Base-by-base conservation (phyloP, 345 rosid genomes). In the Hibiscus trionum region DNA sequence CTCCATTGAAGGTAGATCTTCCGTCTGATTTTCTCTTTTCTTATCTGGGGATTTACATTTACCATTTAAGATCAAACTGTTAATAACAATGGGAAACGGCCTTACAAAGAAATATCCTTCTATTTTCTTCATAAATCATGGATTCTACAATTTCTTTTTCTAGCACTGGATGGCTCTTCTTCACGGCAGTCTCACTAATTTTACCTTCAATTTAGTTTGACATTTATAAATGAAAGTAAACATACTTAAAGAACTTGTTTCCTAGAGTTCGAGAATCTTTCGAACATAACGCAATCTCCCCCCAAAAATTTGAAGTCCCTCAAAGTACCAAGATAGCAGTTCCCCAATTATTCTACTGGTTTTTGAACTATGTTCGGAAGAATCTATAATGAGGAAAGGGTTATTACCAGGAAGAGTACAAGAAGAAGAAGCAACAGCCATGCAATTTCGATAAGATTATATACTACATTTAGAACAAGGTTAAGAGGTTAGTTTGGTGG, bases 1-100 rank as follows among this genome's bases (percentile, higher is more conserved):
- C 67, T 94, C 96, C 98, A 91, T 94, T 24, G 98, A 70, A 88
- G 50, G 63, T 94, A 94, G 50, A 91, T 87, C 77, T 85, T 86
- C 75, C 79, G 68, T 61, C 83, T 83, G 12, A 79, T 80, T 77
- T 87, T 85, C 49, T 83, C 85, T 57, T 86, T 88, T 17, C 72
- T 75, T 47, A 55, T 74, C 97, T 91, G 86, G 88, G 26, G 57
- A 47, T 72, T 31, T 11, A 50, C 11, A 56, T 47, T 56, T 26
- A 47, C 2, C 6, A 42, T 15, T 6, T 3, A 46, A 64, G 66
- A 72, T 59, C 69, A 77, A 35, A 59, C 31, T 66, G 11, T 16
- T 17, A 27, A 52, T 35, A 16, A 10, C 31, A 8, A 42, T 8
- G 61, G 63, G 24, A 37, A 37, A 63, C 49, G 37, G 16, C 67